Percentiles rank a stretch among this genome's conserved stretches.
These are phyloP conservation scores for Verticillium zaregamsianum DNA, from an alignment of 2,329 filamentous ascomycete species.

Conservation along the genomic window DNA sequence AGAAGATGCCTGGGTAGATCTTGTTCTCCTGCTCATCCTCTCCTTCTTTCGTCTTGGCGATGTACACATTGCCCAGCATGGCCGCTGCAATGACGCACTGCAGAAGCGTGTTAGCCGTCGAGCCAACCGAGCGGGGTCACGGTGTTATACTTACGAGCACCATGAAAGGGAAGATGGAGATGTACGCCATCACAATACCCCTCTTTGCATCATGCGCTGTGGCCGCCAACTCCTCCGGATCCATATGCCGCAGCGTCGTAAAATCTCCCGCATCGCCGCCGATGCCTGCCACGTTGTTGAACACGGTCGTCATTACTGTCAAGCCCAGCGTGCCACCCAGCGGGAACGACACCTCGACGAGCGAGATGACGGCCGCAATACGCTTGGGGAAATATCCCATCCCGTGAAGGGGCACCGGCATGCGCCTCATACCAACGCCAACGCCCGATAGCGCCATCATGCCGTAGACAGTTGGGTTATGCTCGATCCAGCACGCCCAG, in stretches of 20 bases:
- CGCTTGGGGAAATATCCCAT: conserved; percentile 56
- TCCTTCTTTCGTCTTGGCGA: conserved; percentile 19
- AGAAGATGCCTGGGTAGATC: conserved; percentile 23
- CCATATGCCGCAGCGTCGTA: conserved; percentile 26
- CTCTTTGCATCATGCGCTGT: conserved; percentile 41
- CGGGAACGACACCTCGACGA: conserved; percentile 55
- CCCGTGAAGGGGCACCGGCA: conserved; percentile 59
- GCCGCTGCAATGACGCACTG: conserved; percentile 21
- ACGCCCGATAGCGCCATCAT: conserved; percentile 63
- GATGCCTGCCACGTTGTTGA: conserved; percentile 50
- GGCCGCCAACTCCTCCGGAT: conserved; percentile 25
- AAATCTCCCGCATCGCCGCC: conserved; percentile 23
- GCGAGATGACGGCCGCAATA: conserved; percentile 54
- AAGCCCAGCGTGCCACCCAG: conserved; percentile 63
- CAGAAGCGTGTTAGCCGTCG: not conserved
- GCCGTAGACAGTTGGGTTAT: conserved; percentile 51
- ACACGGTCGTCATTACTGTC: conserved; percentile 65
- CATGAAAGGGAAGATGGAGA: conserved; percentile 58
- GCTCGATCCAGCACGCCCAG: conserved; percentile 47
- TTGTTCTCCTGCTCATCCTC: conserved; percentile 20
- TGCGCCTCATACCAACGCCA: conserved; percentile 61
- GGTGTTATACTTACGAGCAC: conserved; percentile 24
- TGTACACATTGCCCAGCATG: conserved; percentile 28
- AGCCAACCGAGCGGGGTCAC: not conserved
- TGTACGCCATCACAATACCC: conserved; percentile 63